Evolutionary conservation across 23 red algal genomes (phyloP), one percentile per base, ranked within the genome.

Genomic region (Gracilaria domingensis): DNA sequence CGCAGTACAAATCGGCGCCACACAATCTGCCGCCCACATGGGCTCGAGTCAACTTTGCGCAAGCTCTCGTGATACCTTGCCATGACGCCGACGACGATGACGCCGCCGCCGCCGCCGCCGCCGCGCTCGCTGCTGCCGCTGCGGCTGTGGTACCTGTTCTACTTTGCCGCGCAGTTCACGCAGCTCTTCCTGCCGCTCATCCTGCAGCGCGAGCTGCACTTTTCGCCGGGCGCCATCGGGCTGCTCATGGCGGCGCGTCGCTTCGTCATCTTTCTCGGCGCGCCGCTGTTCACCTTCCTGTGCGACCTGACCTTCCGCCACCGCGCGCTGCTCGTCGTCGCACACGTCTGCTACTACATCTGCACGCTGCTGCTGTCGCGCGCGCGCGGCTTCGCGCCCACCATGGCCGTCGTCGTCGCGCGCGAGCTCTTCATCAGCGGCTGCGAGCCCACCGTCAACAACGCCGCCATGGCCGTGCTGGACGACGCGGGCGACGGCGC

Each of bases 171-270:
- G 29, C 84, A 88, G 71, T 88, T 55, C 84, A 88, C 70, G 25
- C 84, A 88, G 71, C 84, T 88, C 12, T 88, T 88, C 67, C 45
- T 88, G 44, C 84, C 84, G 25, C 70, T 88, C 26, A 42, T 88
- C 12, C 70, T 88, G 26, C 30, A 30, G 13, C n/a, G 1, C 12
- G 13, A 35, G 38, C 51, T 88, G 64, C 70, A 76, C 32, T 71
- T 75, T 24, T 33, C 84, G 33, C 64, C 84, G 48, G 24, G 35
- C 50, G 42, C 32, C 44, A 77, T 88, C 70, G 84, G 84, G 42
- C 21, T 21, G 4, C 64, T 88, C 30, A 74, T 88, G 38, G 47
- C 66, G 18, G n/a, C 58, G 44, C 84, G 84, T 25, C 84, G 84
- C 66, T 16, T 88, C 23, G 12, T 88, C 30, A 88, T 77, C 40